phyloP scores from a whole-genome alignment of 225 moss, liverwort and hornwort species.

The Sphagnum tenellum region DNA sequence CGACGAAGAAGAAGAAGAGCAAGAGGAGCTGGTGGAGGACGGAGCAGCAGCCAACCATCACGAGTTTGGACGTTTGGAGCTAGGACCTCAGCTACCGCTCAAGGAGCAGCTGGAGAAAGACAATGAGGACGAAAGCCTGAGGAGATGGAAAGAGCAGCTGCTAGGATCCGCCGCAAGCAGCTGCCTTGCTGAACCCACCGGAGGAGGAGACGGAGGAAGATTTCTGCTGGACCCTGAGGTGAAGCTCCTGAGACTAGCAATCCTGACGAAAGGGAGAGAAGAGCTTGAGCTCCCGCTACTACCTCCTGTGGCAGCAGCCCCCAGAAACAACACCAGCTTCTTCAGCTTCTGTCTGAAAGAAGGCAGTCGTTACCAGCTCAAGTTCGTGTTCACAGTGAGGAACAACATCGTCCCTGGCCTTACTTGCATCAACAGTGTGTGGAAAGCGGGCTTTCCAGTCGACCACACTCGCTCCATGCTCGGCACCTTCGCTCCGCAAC shows the following conservation, averaged over 20 bases:
- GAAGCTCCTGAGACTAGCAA: constrained; percentile 58
- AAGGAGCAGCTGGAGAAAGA: constrained; percentile 60
- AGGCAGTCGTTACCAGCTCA: constrained; percentile 57
- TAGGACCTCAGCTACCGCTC: constrained; percentile 42
- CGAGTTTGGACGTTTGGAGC: constrained; percentile 27
- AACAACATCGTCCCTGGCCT: constrained; percentile 88
- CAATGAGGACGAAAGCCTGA: constrained; percentile 85
- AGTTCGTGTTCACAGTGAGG: constrained; percentile 72
- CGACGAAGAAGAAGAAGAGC: constrained; percentile 22
- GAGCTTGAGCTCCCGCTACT: constrained; percentile 58
- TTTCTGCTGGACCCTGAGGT: constrained; percentile 72
- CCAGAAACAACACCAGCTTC: constrained; percentile 45
- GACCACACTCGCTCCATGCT: constrained; percentile 87
- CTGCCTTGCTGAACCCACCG: constrained; percentile 53
- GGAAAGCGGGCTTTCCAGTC: constrained; percentile 80
- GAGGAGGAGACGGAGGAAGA: too few species aligned
- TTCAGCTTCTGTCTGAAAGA: constrained; percentile 78
- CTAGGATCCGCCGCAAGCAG: constrained; percentile 40
- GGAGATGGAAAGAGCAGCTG: constrained; percentile 94
- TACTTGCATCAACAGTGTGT: constrained; percentile 82
- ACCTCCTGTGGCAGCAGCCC: constrained; percentile 5
- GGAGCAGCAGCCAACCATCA: constrained; percentile 11
- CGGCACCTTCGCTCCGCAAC: constrained; percentile 83
- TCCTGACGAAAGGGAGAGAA: constrained; percentile 56
- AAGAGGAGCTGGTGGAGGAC: too few species aligned